Evolutionary conservation across 768 basidiomycete species (phyloP), one percentile per base, ranked within the genome.

Genomic region (Rhodotorula taiwanensis): DNA sequence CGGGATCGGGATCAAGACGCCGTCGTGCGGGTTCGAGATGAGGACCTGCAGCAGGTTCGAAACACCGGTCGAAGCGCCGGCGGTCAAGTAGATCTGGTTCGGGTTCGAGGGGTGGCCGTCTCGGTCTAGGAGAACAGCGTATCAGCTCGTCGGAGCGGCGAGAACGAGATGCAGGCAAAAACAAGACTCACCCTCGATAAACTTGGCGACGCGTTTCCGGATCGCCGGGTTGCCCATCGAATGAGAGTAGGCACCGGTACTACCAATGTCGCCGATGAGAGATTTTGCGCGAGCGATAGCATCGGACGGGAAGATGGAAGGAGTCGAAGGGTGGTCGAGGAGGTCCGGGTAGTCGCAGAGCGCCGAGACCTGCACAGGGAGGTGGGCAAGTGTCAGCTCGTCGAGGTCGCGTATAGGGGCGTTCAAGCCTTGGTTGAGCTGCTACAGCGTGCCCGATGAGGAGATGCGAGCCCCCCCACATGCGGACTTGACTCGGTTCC

Each of bases 41-140:
- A 92, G 83, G 79, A 88, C 83, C 72, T 83, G 83, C 70, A 94
- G 83, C 28, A 90, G 78, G 25, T 89, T 83, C 27, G 88, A 86
- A n/a, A 99, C 93, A 55, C 94, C 95, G 18, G 85, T 84, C 27
- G 92, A 95, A 25, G 95, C 94, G 45, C 94, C 95, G 30, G 84
- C 87, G 23, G 94, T 98, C 47, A 99, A 83, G 81, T 90, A 99
- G 76, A 99, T 94, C 74, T 86, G 80, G 57, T 83, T 82, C 4
- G 91, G 87, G 74, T 88, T 76, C 23, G 90, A 81, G 5, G 90
- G 85, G 76, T 84, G 85, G 16, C 91, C 92, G 74, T 98, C 94
- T 52, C 94, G 89, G 58, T 86, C 91, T 94, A 64, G 54, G 20
- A 60, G 48, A 50, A 33, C 31, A 49, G 16, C 42, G 61, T 60